These are phyloP conservation scores for Diaporthe sp. DNA, from an alignment of 2,329 filamentous ascomycete genomes.

Conservation along the genomic window DNA sequence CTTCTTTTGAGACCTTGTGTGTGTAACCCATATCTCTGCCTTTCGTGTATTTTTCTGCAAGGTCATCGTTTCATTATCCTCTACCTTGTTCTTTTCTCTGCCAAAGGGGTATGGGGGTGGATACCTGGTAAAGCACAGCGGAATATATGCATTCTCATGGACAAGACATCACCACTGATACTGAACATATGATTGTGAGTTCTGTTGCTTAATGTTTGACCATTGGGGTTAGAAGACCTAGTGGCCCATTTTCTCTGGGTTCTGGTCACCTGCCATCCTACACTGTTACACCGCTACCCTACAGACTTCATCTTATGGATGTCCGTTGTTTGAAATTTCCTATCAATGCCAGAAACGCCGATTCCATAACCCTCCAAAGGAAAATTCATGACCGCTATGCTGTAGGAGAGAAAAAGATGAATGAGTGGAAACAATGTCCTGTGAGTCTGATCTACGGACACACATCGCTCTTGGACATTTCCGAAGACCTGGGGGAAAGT, in stretches of 20 bases:
- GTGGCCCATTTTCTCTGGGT: background rate
- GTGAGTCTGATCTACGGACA: background rate
- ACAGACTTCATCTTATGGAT: background rate
- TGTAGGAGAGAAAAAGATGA: background rate
- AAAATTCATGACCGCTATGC: constrained; percentile 29
- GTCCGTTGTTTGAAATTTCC: background rate
- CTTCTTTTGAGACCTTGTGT: background rate
- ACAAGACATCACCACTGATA: background rate
- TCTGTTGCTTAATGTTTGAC: background rate
- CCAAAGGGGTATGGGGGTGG: constrained; percentile 27
- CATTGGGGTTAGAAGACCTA: background rate
- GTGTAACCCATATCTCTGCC: constrained; percentile 9
- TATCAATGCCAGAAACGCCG: constrained; percentile 12
- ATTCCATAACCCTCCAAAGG: background rate
- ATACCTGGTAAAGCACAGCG: constrained; percentile 33
- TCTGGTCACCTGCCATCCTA: background rate
- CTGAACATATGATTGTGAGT: background rate
- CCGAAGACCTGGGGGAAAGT: background rate
- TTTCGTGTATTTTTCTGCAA: constrained; percentile 25
- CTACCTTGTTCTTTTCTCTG: constrained; percentile 30
- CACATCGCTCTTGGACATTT: background rate
- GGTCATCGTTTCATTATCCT: constrained; percentile 29
- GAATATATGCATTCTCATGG: constrained; percentile 30
- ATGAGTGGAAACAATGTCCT: background rate
- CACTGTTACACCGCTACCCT: background rate